A percentile compares a stretch with the other conserved stretches of the same genome.
These are phyloP conservation scores for Kodamaea neixiangensis DNA, from an alignment of 805 yeast species.

Conservation along the genomic window DNA sequence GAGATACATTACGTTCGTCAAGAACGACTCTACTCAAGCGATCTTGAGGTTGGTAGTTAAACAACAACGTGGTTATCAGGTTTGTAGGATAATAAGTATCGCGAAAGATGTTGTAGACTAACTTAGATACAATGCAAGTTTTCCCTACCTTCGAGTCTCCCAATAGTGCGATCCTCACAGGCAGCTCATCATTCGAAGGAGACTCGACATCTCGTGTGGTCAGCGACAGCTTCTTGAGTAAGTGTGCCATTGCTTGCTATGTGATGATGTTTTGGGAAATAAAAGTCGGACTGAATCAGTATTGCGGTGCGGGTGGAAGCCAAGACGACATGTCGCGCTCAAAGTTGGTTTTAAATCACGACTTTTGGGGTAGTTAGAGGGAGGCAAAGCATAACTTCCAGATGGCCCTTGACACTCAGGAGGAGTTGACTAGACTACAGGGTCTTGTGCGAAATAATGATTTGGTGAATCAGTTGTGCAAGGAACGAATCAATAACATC, in stretches of 20 bases:
- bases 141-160: slow-evolving; percentile 66
- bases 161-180: slow-evolving; percentile 58
- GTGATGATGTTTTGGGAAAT: not conserved
- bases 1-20: slow-evolving; percentile 24
- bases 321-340: no score
- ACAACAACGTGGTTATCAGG: slow-evolving; percentile 57
- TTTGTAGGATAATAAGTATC: slow-evolving; percentile 79
- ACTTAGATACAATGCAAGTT: slow-evolving; percentile 54
- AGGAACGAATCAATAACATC: slow-evolving; percentile 27
- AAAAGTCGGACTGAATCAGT: not conserved
- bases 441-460: slow-evolving; percentile 22
- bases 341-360: not conserved
- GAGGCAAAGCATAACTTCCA: not conserved
- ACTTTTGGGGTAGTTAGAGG: not conserved
- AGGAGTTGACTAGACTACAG: slow-evolving; percentile 7
- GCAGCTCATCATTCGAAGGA: slow-evolving; percentile 31
- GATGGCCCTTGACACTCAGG: slow-evolving; percentile 4
- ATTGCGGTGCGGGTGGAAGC: not conserved
- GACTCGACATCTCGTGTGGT: slow-evolving; percentile 12
- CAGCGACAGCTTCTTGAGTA: slow-evolving; percentile 3
- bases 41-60: slow-evolving; percentile 50
- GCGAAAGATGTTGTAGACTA: slow-evolving; percentile 50
- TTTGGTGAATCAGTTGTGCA: slow-evolving; percentile 18
- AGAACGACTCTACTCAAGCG: slow-evolving; percentile 20
- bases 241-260: slow-evolving; percentile 1